phyloP scores from a whole-genome alignment of 2,329 filamentous ascomycete species.

The Trichophyton benhamiae region DNA sequence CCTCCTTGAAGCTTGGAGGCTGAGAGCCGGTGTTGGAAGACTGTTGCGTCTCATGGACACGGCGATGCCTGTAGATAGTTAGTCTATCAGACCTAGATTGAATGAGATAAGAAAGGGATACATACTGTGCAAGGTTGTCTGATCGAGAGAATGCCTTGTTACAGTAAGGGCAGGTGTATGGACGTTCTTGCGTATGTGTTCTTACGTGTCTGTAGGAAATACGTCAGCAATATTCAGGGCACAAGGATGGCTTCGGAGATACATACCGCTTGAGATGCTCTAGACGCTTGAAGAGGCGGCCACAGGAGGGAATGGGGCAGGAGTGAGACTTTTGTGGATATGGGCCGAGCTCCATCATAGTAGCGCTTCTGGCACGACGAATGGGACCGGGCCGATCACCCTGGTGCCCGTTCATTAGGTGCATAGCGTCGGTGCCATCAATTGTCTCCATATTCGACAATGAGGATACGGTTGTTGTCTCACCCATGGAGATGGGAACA shows the following conservation, averaged over 20 bases:
- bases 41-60: conserved; percentile 67
- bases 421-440: conserved; percentile 34
- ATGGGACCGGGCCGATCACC: conserved; percentile 53
- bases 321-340: conserved; percentile 98
- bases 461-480: conserved; percentile 42
- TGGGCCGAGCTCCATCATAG: conserved; percentile 89
- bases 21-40: conserved; percentile 38
- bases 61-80: conserved; percentile 44
- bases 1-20: conserved; percentile 43
- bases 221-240: conserved; percentile 21
- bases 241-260: conserved; percentile 29
- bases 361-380: conserved; percentile 83
- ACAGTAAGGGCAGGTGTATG: conserved; percentile 94
- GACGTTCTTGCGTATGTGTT: conserved; percentile 97
- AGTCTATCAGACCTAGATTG: background rate
- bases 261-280: conserved; percentile 93
- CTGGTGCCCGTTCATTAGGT: conserved; percentile 35
- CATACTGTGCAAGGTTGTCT: conserved; percentile 96
- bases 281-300: conserved; percentile 93
- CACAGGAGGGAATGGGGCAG: conserved; percentile 96
- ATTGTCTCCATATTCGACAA: conserved; percentile 52
- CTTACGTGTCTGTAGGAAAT: conserved; percentile 68
- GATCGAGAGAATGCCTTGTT: conserved; percentile 98
- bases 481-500: conserved; percentile 52
- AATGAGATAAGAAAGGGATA: conserved; percentile 11